Evolutionary conservation across 345 rosid genomes (phyloP).

Genomic region (Trapa incisa): DNA sequence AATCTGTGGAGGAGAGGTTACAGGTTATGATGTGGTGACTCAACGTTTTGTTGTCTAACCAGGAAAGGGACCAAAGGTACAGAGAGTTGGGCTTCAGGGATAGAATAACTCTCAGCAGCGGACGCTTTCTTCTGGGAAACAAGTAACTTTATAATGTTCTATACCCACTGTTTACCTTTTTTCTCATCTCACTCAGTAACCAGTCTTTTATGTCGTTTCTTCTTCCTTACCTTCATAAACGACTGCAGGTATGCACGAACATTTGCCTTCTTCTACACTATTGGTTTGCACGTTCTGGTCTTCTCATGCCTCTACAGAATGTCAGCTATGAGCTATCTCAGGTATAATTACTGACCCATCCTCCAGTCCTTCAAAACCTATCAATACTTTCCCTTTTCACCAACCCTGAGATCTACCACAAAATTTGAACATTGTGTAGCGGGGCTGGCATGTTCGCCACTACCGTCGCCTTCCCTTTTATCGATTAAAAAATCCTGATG

Average conservation of each 20-base stretch:
- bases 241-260: constrained; percentile 75
- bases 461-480: too few species aligned
- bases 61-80: constrained; percentile 95
- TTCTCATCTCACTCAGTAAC: not conserved
- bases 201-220: not conserved
- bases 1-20: not conserved
- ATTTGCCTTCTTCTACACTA: constrained; percentile 87
- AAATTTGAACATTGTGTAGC: too few species aligned
- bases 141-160: constrained; percentile 34
- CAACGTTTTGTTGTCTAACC: not conserved
- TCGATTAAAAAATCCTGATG: not conserved
- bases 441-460: too few species aligned
- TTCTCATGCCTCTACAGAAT: constrained; percentile 90
- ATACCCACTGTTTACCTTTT: not conserved
- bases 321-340: constrained; percentile 84
- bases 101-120: constrained; percentile 84
- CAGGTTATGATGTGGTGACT: not conserved
- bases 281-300: constrained; percentile 73
- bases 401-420: not conserved
- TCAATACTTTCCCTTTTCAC: not conserved
- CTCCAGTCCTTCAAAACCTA: too few species aligned
- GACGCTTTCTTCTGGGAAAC: constrained; percentile 87
- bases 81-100: constrained; percentile 96
- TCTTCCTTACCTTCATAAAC: not conserved
- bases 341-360: constrained; percentile 21